These are phyloP conservation scores for Climacium dendroides DNA, from an alignment of 225 moss, liverwort and hornwort genomes.

Conservation along the genomic window DNA sequence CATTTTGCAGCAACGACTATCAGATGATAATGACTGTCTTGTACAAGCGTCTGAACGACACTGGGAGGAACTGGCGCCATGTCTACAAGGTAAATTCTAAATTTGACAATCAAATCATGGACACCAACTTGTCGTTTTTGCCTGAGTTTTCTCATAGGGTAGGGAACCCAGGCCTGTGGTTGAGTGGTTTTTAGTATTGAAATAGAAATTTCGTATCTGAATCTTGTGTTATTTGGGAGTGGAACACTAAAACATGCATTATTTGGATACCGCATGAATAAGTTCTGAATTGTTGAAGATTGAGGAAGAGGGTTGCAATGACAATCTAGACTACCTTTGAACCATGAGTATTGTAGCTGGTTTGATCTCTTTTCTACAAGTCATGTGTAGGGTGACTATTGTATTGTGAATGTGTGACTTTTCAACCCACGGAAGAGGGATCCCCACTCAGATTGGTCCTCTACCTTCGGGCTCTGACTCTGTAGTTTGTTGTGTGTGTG, in stretches of 20 bases:
- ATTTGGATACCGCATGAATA: background rate
- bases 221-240: background rate
- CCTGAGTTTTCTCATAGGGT: background rate
- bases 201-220: background rate
- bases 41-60: slow-evolving; percentile 88
- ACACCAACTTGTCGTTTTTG: background rate
- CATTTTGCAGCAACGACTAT: slow-evolving; percentile 66
- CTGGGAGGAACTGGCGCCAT: slow-evolving; percentile 94
- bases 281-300: background rate
- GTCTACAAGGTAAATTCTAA: slow-evolving; percentile 72
- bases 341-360: background rate
- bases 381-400: background rate
- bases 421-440: background rate
- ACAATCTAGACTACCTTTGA: background rate
- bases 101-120: background rate
- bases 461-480: background rate
- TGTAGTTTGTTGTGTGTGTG: background rate
- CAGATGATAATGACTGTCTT: slow-evolving; percentile 95
- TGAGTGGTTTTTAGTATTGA: too few relatives aligned
- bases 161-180: background rate
- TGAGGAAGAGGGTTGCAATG: background rate
- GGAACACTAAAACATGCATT: background rate
- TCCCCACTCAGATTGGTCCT: background rate
- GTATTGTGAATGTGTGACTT: background rate
- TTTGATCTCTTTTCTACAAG: background rate